Percentiles rank a stretch among this genome's conserved stretches.
Conservation (phyloP, 225 moss, liverwort and hornwort species). For the Climacium dendroides region DNA sequence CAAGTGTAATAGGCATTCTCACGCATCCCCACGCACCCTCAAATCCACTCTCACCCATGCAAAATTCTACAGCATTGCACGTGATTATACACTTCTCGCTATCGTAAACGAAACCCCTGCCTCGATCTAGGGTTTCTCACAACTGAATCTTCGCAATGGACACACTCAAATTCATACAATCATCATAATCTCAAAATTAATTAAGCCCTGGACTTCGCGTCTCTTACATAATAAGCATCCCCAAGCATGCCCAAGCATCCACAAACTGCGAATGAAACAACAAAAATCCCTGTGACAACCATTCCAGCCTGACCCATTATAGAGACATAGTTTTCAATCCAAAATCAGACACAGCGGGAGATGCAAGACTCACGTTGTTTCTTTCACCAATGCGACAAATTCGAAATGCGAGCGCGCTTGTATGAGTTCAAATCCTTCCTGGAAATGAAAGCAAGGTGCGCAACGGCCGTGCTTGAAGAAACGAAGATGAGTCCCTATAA, state of each 20-base stretch:
- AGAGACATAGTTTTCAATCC: not conserved
- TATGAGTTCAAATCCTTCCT: not conserved
- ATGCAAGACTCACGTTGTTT: not conserved
- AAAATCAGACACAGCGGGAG: not conserved
- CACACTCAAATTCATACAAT: not conserved
- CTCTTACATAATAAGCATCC: not conserved
- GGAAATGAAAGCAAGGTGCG: not conserved
- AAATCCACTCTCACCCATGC: not conserved
- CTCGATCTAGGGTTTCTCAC: not conserved
- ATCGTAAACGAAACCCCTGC: not conserved
- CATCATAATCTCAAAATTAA: not conserved
- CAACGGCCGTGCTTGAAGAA: not conserved
- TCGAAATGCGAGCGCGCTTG: not conserved
- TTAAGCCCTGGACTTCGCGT: not conserved
- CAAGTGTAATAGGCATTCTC: not conserved
- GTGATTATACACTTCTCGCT: not conserved
- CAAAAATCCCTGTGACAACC: not conserved
- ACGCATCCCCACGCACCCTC: not conserved
- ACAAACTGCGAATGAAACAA: not conserved
- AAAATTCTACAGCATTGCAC: not conserved
- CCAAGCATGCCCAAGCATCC: not conserved
- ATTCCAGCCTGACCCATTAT: not conserved
- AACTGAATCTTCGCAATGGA: not conserved
- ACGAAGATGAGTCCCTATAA: not conserved
- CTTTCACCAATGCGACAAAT: not conserved